Evolutionary conservation across 2,329 filamentous ascomycete genomes (phyloP).

Genomic region (Epicoccum sorghinum): DNA sequence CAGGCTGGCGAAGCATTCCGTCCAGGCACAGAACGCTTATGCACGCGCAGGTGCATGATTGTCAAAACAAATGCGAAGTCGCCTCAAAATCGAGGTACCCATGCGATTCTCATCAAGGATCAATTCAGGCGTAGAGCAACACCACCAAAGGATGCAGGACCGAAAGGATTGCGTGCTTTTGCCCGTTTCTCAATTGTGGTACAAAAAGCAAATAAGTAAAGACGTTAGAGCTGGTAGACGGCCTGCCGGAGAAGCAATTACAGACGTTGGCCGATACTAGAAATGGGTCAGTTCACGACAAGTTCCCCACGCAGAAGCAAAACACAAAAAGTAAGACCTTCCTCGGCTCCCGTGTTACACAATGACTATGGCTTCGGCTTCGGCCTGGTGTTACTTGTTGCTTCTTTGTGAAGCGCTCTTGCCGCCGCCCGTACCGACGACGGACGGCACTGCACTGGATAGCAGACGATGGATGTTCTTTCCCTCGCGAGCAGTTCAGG

Average conservation of each 20-base stretch:
- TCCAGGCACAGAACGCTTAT: too few species aligned
- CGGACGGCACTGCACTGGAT: not conserved
- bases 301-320: constrained; percentile 1
- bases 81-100: too few species aligned
- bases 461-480: not conserved
- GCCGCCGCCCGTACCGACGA: not conserved
- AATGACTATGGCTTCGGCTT: not conserved
- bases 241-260: not conserved
- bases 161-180: constrained; percentile 1
- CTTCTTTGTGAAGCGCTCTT: constrained; percentile 2
- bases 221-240: constrained; percentile 5
- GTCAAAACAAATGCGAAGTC: too few species aligned
- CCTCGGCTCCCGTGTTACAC: not conserved
- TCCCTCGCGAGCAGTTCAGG: not conserved
- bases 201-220: constrained; percentile 1
- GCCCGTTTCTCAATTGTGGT: not conserved
- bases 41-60: too few species aligned
- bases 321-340: not conserved
- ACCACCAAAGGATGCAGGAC: not conserved
- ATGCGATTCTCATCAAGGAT: too few species aligned
- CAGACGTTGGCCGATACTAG: not conserved
- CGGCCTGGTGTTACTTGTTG: not conserved
- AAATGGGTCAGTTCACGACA: not conserved
- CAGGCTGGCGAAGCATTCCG: too few species aligned
- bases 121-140: too few species aligned